phyloP scores from a whole-genome alignment of 2,329 filamentous ascomycete genomes.

The Lachnellula willkommii region DNA sequence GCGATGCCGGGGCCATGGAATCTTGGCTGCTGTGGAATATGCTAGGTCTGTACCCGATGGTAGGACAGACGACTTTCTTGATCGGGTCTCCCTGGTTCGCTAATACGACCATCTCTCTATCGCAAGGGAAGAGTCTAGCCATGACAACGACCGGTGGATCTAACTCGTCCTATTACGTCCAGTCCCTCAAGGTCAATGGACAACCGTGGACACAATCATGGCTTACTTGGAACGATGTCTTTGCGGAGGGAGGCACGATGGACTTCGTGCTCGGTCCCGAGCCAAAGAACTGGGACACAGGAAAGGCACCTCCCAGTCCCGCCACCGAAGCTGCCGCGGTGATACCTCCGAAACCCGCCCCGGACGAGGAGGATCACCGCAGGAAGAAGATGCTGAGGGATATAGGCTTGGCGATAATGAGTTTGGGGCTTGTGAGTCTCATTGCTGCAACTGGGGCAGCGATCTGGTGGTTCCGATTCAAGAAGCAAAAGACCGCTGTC shows the following conservation, averaged over 20 bases:
- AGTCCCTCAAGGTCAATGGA: conserved; percentile 61
- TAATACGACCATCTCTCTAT: conserved; percentile 54
- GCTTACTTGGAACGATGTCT: conserved; percentile 62
- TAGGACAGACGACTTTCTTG: conserved; percentile 62
- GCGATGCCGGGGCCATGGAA: conserved; percentile 43
- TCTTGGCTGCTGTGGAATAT: conserved; percentile 57
- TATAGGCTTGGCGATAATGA: neutral
- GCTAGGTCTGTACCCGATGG: conserved; percentile 63
- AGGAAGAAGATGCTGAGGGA: neutral
- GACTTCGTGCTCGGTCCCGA: conserved; percentile 56
- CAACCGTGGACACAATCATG: conserved; percentile 56
- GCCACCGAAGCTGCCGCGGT: conserved; percentile 31
- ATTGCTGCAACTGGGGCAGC: neutral
- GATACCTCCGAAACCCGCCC: neutral
- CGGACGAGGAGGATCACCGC: neutral
- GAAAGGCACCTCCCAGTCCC: conserved; percentile 54
- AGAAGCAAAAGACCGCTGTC: neutral
- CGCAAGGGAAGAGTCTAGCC: conserved; percentile 45
- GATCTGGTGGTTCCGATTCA: neutral
- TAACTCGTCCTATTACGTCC: conserved; percentile 52
- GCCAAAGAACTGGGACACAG: conserved; percentile 43
- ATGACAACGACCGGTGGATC: conserved; percentile 48
- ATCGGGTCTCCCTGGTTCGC: conserved; percentile 59
- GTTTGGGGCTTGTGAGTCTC: neutral
- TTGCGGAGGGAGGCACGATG: conserved; percentile 55